A percentile compares a stretch with the other conserved stretches of the same genome.
Evolutionary conservation across 805 yeast genomes (phyloP).

Genomic region (Yamadazyma sp.): DNA sequence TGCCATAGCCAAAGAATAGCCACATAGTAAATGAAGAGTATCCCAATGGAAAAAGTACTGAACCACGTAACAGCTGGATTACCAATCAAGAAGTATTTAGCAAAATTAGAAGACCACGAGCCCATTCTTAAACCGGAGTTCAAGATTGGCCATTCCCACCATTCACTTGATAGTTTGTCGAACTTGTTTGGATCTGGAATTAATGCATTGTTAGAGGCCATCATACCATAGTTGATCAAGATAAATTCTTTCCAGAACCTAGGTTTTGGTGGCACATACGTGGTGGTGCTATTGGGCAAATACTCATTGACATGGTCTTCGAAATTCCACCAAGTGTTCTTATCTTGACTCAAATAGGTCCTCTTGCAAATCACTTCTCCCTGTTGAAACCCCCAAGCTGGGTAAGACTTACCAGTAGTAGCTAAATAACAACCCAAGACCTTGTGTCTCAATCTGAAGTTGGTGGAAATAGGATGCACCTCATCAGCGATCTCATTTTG

Average conservation of each 20-base stretch:
- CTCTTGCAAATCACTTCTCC: slow-evolving; percentile 74
- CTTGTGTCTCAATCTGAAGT: slow-evolving; percentile 65
- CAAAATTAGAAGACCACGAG: slow-evolving; percentile 60
- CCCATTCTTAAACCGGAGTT: slow-evolving; percentile 74
- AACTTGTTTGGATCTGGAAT: slow-evolving; percentile 75
- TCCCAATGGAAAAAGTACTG: slow-evolving; percentile 26
- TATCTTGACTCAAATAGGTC: slow-evolving; percentile 52
- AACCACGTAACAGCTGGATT: slow-evolving; percentile 77
- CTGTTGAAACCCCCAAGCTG: slow-evolving; percentile 84
- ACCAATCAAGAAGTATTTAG: slow-evolving; percentile 69
- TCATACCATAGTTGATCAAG: slow-evolving; percentile 79
- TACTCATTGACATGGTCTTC: slow-evolving; percentile 63
- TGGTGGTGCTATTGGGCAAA: slow-evolving; percentile 31
- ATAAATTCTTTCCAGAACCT: slow-evolving; percentile 71
- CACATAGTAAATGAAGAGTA: slow-evolving; percentile 22
- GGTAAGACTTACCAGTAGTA: slow-evolving; percentile 66
- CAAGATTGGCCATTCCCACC: slow-evolving; percentile 91
- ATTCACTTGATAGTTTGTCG: slow-evolving; percentile 67
- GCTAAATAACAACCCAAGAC: slow-evolving; percentile 72
- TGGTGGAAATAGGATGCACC: slow-evolving; percentile 74
- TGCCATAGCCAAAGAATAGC: slow-evolving; percentile 28
- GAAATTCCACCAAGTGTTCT: slow-evolving; percentile 78
- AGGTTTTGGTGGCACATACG: slow-evolving; percentile 41
- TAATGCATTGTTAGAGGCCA: slow-evolving; percentile 81
- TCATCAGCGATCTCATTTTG: slow-evolving; percentile 47